Base-by-base conservation (phyloP, 1,284 basidiomycete species). In the Rhizoctonia solani region DNA sequence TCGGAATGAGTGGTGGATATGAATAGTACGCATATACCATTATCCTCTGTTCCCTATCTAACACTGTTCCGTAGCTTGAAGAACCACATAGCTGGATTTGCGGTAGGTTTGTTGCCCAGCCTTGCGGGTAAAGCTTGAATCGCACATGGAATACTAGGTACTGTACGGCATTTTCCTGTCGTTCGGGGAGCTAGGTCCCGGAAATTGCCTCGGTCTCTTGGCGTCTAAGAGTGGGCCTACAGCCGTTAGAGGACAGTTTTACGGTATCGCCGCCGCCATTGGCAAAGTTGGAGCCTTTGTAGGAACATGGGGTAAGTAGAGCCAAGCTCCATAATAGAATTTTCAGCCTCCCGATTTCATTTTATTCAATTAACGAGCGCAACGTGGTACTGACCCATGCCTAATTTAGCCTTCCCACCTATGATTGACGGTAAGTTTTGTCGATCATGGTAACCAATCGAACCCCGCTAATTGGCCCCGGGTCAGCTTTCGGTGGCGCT, bases 201-300 rank as follows among this genome's bases (percentile, higher is more conserved):
- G 90, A 50, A 93, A 93, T 77, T 87, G 86, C 70, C 79, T 92
- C 39, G 90, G 89, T 70, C 81, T 95, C 37, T 81, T 95, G 69
- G 93, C 93, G 5, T 82, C 86, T 67, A 95, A 95, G 79, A 85
- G 82, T 1, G 87, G 89, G 66, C 91, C 93, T 1, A 94, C 92
- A 0, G 91, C 91, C 21, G 83, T 93, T 53, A 88, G 93, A 71
- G 93, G 92, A 1, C 89, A 94, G 69, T 89, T 89, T 76, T 96
- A 94, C 74, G 92, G 90, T 30, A 73, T 86, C 50, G 92, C 92
- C 2, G 95, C 95, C 49, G 95, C 93, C 2, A 76, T 93, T 41
- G 95, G 95, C n/a, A 98, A 97, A 77, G 74, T 93, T 49, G 92
- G 92, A 29, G 93, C 93, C 3, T 94, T 95, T 76, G 84, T 88